These are phyloP conservation scores for Thozetella sp. DNA, from an alignment of 495 filamentous ascomycete species.

Conservation along the genomic window DNA sequence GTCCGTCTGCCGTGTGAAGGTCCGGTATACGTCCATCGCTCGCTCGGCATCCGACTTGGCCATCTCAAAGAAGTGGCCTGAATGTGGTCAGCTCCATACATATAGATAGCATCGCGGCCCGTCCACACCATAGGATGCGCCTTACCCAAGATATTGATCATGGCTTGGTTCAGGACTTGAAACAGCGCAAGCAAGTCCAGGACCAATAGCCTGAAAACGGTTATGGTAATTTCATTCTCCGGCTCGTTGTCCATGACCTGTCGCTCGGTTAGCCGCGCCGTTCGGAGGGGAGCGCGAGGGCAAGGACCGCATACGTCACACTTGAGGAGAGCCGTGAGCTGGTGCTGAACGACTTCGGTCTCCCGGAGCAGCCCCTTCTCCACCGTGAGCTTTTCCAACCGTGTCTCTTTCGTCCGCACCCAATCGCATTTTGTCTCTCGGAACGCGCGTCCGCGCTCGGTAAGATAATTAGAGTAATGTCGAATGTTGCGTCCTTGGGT, in stretches of 20 bases:
- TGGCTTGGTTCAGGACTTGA: slow-evolving; percentile 94
- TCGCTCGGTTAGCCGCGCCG: slow-evolving; percentile 2
- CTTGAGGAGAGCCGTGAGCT: slow-evolving; percentile 81
- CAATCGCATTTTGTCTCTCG: slow-evolving; percentile 85
- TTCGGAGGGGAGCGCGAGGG: neutral
- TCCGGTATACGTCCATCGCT: slow-evolving; percentile 90
- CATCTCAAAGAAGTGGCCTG: slow-evolving; percentile 99
- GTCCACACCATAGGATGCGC: neutral
- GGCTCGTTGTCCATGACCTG: slow-evolving; percentile 85
- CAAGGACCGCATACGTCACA: slow-evolving; percentile 71
- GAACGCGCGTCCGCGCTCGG: slow-evolving; percentile 79
- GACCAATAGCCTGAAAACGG: slow-evolving; percentile 91
- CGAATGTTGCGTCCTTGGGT: slow-evolving; percentile 94
- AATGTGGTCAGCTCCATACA: slow-evolving; percentile 18
- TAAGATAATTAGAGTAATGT: slow-evolving; percentile 86
- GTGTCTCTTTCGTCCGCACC: slow-evolving; percentile 79
- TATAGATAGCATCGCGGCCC: neutral
- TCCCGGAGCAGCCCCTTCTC: slow-evolving; percentile 94
- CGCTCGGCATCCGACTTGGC: slow-evolving; percentile 90
- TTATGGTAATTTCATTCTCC: slow-evolving; percentile 96
- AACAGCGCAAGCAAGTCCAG: slow-evolving; percentile 89
- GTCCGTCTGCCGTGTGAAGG: slow-evolving; percentile 90
- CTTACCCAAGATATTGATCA: slow-evolving; percentile 95
- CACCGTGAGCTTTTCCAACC: slow-evolving; percentile 82
- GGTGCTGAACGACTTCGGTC: slow-evolving; percentile 87